Evolutionary conservation across 306 rosid species (phyloP).

Genomic region (Parietaria judaica): DNA sequence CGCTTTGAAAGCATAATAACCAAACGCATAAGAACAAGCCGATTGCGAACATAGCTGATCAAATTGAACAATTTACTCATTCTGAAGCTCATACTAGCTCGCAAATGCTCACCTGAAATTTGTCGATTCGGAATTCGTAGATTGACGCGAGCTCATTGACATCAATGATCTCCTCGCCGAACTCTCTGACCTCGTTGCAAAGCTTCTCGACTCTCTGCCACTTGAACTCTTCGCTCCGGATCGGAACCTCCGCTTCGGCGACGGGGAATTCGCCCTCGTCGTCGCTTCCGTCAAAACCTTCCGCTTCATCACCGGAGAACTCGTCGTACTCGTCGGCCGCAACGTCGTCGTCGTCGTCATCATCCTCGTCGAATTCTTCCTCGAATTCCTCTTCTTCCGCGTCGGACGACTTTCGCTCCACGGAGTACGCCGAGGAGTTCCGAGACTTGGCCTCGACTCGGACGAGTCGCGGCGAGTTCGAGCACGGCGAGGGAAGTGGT

Average conservation of each 20-base stretch:
- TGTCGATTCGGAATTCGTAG: slow-evolving; percentile 81
- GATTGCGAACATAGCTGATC: not conserved
- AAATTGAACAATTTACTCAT: not conserved
- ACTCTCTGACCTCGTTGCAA: slow-evolving; percentile 54
- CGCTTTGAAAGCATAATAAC: slow-evolving; percentile 30
- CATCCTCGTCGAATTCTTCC: slow-evolving; percentile 11
- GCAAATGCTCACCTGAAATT: slow-evolving; percentile 59
- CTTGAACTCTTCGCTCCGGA: slow-evolving; percentile 40
- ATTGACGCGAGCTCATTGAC: slow-evolving; percentile 68
- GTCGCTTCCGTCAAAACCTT: slow-evolving; percentile 40
- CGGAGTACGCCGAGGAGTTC: slow-evolving; percentile 29
- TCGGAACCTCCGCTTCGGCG: slow-evolving; percentile 13
- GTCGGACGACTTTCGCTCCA: slow-evolving; percentile 37
- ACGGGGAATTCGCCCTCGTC: slow-evolving; percentile 32
- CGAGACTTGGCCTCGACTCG: slow-evolving; percentile 37
- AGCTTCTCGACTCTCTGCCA: slow-evolving; percentile 94
- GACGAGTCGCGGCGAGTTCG: slow-evolving; percentile 21
- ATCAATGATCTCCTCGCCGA: slow-evolving; percentile 68
- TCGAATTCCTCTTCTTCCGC: slow-evolving; percentile 34
- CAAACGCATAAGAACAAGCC: not conserved
- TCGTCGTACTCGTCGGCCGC: slow-evolving; percentile 69
- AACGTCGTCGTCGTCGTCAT: slow-evolving; percentile 39
- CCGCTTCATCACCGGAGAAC: slow-evolving; percentile 33
- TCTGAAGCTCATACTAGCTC: not conserved
- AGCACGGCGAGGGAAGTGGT: slow-evolving; percentile 11